These are phyloP conservation scores for Aspergillus fischeri DNA, from an alignment of 2,329 filamentous ascomycete species.

Conservation along the genomic window DNA sequence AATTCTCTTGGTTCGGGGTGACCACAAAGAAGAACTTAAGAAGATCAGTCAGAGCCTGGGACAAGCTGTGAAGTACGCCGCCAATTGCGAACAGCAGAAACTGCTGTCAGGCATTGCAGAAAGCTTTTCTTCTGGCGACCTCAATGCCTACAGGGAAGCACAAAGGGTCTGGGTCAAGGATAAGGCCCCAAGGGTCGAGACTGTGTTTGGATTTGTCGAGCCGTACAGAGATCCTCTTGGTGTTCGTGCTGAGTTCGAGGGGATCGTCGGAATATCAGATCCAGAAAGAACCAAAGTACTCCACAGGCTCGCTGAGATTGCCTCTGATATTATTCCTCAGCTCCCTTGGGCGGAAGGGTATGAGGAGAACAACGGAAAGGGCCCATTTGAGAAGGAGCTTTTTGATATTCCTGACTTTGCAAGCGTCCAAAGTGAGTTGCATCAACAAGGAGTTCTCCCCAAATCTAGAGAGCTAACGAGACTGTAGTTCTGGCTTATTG, in stretches of 20 bases:
- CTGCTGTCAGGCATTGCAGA: slow-evolving; percentile 5
- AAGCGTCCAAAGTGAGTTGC: slow-evolving; percentile 10
- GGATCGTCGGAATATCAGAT: slow-evolving; percentile 36
- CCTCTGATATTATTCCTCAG: slow-evolving; percentile 6
- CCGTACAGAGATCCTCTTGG: slow-evolving; percentile 54
- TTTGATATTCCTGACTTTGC: slow-evolving; percentile 20
- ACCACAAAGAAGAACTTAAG: slow-evolving; percentile 10
- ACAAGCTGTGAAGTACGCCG: slow-evolving; percentile 1
- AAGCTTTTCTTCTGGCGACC: slow-evolving; percentile 46
- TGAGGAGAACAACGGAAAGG: slow-evolving; percentile 35
- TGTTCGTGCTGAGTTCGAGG: slow-evolving; percentile 52
- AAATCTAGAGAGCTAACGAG: neutral
- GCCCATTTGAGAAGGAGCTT: slow-evolving; percentile 21
- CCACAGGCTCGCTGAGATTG: slow-evolving; percentile 6
- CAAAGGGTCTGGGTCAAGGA: slow-evolving; percentile 53
- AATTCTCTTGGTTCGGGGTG: slow-evolving; percentile 5
- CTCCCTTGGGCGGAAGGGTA: slow-evolving; percentile 25
- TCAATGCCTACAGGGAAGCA: slow-evolving; percentile 48
- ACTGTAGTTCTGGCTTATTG: slow-evolving; percentile 41
- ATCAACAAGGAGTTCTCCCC: neutral
- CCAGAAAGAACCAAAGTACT: slow-evolving; percentile 18
- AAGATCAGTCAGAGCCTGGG: slow-evolving; percentile 1
- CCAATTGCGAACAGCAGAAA: neutral
- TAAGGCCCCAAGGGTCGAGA: slow-evolving; percentile 49
- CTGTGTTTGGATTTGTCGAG: slow-evolving; percentile 53